Conservation (phyloP, 768 basidiomycete genomes). For the Collybia mongolica region DNA sequence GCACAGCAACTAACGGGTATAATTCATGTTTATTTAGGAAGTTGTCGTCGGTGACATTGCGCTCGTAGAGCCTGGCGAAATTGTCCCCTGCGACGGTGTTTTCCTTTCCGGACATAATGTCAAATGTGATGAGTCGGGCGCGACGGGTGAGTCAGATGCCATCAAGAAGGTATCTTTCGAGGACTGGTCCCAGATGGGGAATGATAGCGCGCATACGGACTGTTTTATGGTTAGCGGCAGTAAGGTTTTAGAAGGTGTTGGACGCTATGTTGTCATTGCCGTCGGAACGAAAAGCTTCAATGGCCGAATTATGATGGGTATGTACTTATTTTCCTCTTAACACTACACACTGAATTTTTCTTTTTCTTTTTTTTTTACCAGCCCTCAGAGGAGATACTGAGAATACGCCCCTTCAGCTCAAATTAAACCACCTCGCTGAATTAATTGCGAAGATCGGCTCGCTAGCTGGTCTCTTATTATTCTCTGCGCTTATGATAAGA, state of each 20-base stretch:
- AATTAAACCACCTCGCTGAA: conserved; percentile 92
- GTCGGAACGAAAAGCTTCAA: conserved; percentile 94
- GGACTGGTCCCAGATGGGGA: conserved; percentile 58
- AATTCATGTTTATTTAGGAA: conserved; percentile 48
- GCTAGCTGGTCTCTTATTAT: conserved; percentile 77
- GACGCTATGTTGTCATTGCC: conserved; percentile 87
- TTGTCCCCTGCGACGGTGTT: conserved; percentile 94
- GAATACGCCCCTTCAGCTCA: conserved; percentile 90
- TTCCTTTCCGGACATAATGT: conserved; percentile 92
- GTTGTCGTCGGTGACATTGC: conserved; percentile 94
- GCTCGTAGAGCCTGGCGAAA: conserved; percentile 91
- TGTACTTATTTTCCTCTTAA: conserved; percentile 24
- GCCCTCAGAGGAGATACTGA: conserved; percentile 86
- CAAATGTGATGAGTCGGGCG: conserved; percentile 93
- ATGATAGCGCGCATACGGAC: conserved; percentile 63
- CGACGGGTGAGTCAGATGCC: conserved; percentile 95
- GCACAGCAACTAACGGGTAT: conserved; percentile 8
- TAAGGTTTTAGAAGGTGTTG: conserved; percentile 94
- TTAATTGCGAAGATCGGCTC: conserved; percentile 92
- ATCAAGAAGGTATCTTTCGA: conserved; percentile 85
- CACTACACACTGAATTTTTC: conserved; percentile 4
- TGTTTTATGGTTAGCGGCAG: conserved; percentile 91
- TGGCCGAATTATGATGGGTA: conserved; percentile 97
- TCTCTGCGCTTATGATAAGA: conserved; percentile 84
- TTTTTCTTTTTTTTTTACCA: conserved; percentile 24